Conservation (phyloP, 2,329 filamentous ascomycete species). For the Trichophyton schoenleinii region DNA sequence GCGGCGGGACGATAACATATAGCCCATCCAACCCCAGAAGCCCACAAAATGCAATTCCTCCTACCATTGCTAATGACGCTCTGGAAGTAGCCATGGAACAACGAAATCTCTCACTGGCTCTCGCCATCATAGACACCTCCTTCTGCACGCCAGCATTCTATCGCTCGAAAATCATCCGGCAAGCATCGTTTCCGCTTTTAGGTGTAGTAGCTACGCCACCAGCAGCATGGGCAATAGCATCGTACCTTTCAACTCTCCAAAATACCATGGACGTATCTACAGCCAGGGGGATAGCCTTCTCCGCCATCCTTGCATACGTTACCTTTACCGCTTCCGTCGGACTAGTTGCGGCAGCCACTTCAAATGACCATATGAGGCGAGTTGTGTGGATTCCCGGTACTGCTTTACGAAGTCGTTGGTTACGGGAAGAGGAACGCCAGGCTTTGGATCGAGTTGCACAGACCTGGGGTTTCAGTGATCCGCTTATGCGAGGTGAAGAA, state of each 20-base stretch:
- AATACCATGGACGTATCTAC: constrained; percentile 61
- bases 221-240: constrained; percentile 53
- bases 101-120: constrained; percentile 63
- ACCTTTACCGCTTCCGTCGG: constrained; percentile 70
- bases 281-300: constrained; percentile 67
- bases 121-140: constrained; percentile 60
- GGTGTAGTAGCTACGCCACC: constrained; percentile 28
- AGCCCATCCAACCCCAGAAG: constrained; percentile 53
- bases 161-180: constrained; percentile 33
- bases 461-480: constrained; percentile 83
- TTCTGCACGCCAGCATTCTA: constrained; percentile 34
- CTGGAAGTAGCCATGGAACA: constrained; percentile 67
- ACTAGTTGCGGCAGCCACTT: constrained; percentile 68
- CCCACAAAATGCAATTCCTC: constrained; percentile 58
- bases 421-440: constrained; percentile 78
- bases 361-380: constrained; percentile 89
- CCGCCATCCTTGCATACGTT: constrained; percentile 71
- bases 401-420: constrained; percentile 67
- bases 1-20: constrained; percentile 48
- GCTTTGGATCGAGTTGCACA: constrained; percentile 75
- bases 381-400: constrained; percentile 82
- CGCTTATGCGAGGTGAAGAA: constrained; percentile 71
- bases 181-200: constrained; percentile 28
- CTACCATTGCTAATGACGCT: constrained; percentile 57
- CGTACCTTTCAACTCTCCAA: constrained; percentile 54